These are phyloP conservation scores for Yamadazyma akitaensis DNA, from an alignment of 805 yeast genomes.

Conservation along the genomic window DNA sequence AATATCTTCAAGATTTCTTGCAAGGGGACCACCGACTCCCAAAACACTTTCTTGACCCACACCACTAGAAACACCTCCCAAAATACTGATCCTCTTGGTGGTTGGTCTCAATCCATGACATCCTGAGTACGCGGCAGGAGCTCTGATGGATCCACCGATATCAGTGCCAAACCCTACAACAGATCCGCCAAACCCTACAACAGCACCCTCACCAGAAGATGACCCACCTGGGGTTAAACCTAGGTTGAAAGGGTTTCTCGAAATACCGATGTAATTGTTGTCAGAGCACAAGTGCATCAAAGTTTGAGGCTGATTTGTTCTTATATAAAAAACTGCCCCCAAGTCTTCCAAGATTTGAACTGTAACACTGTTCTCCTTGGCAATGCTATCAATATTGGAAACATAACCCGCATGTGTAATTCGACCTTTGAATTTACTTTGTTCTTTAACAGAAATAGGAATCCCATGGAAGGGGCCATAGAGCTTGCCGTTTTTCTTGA, in stretches of 20 bases:
- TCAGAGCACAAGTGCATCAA: slow-evolving; percentile 43
- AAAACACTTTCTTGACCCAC: slow-evolving; percentile 64
- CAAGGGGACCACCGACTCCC: slow-evolving; percentile 67
- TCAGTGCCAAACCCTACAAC: slow-evolving; percentile 41
- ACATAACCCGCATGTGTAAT: slow-evolving; percentile 41
- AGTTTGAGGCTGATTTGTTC: slow-evolving; percentile 45
- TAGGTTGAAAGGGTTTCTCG: slow-evolving; percentile 38
- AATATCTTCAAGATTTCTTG: slow-evolving; percentile 61
- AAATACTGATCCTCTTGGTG: slow-evolving; percentile 29
- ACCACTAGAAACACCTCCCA: slow-evolving; percentile 52
- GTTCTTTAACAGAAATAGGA: slow-evolving; percentile 61
- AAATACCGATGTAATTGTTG: slow-evolving; percentile 37
- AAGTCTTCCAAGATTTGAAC: slow-evolving; percentile 33
- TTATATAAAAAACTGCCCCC: slow-evolving; percentile 43
- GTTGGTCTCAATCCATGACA: slow-evolving; percentile 44
- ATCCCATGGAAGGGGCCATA: slow-evolving; percentile 66
- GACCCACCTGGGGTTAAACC: slow-evolving; percentile 42
- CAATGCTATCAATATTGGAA: slow-evolving; percentile 27
- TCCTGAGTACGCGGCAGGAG: slow-evolving; percentile 43
- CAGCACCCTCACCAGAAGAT: slow-evolving; percentile 44
- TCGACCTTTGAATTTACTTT: slow-evolving; percentile 32
- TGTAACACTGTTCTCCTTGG: slow-evolving; percentile 29
- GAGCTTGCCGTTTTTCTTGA: slow-evolving; percentile 41
- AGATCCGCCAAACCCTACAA: slow-evolving; percentile 41
- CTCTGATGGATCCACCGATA: slow-evolving; percentile 44